Percentiles rank a stretch among this genome's conserved stretches.
Conservation (phyloP, 1,139 yeast genomes). For the Blastobotrys capitulatus region DNA sequence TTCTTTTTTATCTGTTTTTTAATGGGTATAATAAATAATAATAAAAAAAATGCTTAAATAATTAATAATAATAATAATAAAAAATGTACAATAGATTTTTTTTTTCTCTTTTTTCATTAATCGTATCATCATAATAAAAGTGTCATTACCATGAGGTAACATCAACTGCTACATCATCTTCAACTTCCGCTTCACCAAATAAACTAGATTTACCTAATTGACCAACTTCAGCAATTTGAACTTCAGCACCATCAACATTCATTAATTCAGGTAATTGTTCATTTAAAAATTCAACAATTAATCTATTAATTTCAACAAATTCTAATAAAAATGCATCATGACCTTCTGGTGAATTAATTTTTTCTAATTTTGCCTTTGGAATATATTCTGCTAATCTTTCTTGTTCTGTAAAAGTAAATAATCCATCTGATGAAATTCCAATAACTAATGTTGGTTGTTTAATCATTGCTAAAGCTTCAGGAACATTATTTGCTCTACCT, state of each 20-base stretch:
- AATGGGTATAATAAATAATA: too few relatives aligned
- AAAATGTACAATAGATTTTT: background rate
- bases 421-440: conserved; percentile 88
- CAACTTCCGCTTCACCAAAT: conserved; percentile 84
- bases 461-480: conserved; percentile 51
- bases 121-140: background rate
- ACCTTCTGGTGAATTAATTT: conserved; percentile 91
- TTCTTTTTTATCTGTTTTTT: too few relatives aligned
- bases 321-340: conserved; percentile 95
- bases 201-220: conserved; percentile 56
- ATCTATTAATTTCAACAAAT: conserved; percentile 70
- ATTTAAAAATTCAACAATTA: conserved; percentile 61
- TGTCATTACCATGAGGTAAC: conserved; percentile 89
- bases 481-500: conserved; percentile 53
- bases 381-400: conserved; percentile 71
- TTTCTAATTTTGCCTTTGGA: conserved; percentile 61
- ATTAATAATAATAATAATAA: background rate
- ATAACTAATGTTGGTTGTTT: conserved; percentile 73
- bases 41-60: background rate
- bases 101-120: background rate
- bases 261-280: conserved; percentile 52
- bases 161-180: conserved; percentile 36
- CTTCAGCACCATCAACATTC: conserved; percentile 43
- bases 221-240: conserved; percentile 49
- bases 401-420: conserved; percentile 89